Percentiles rank a stretch among this genome's conserved stretches.
phyloP scores from a whole-genome alignment of 768 basidiomycete species.

The Lyophyllum decastes region DNA sequence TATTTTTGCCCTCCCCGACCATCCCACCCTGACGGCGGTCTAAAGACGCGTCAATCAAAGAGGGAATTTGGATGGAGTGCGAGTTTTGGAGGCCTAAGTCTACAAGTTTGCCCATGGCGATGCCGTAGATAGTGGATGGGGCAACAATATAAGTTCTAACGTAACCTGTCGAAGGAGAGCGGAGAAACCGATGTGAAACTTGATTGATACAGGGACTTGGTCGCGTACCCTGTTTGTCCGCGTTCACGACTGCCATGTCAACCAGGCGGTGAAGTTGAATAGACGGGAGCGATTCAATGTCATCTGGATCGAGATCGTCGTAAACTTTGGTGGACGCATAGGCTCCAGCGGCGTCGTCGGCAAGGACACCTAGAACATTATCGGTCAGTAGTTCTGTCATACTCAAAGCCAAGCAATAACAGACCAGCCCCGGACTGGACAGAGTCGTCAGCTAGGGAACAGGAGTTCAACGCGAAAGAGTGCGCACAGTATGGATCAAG shows the following conservation, averaged over 20 bases:
- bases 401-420: neutral
- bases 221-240: constrained; percentile 46
- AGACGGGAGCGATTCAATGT: constrained; percentile 45
- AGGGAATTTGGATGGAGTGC: constrained; percentile 26
- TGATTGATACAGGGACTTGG: neutral
- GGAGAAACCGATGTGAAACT: neutral
- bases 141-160: constrained; percentile 51
- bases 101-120: constrained; percentile 47
- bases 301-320: constrained; percentile 47
- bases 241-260: constrained; percentile 45
- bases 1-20: constrained; percentile 27
- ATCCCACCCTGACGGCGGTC: constrained; percentile 26
- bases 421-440: constrained; percentile 60
- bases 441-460: constrained; percentile 14
- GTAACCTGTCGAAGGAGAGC: constrained; percentile 38
- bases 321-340: constrained; percentile 39
- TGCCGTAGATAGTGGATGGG: constrained; percentile 62
- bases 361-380: constrained; percentile 35
- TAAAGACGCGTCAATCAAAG: constrained; percentile 25
- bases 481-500: constrained; percentile 61
- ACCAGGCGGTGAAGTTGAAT: constrained; percentile 52
- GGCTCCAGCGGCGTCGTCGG: constrained; percentile 47
- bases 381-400: neutral
- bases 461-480: constrained; percentile 18
- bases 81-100: constrained; percentile 54